Evolutionary conservation across 129 eudicot species (phyloP).

Genomic region (Artemisia argyi): DNA sequence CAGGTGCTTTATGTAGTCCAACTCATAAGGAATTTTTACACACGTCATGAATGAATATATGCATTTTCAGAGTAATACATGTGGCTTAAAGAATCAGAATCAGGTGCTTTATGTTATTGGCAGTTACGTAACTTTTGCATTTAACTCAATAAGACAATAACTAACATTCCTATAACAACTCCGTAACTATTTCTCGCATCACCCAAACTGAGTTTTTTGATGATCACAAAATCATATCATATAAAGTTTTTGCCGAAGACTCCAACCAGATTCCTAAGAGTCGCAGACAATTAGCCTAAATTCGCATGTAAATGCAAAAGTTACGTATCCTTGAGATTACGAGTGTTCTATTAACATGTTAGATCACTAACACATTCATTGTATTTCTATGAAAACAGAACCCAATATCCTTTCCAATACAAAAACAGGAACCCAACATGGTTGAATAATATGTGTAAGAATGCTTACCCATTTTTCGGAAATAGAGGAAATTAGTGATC

Average conservation of each 20-base stretch:
- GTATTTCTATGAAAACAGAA: neutral
- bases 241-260: constrained; percentile 5
- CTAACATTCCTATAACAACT: neutral
- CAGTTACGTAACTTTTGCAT: neutral
- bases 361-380: constrained; percentile 15
- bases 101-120: neutral
- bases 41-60: constrained; percentile 3
- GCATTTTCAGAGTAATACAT: neutral
- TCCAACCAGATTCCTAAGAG: neutral
- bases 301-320: no score
- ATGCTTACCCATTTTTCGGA: constrained; percentile 90
- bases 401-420: neutral
- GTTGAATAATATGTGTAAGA: constrained; percentile 8
- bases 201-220: neutral
- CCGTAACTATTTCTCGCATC: neutral
- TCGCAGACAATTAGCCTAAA: neutral
- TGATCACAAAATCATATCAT: neutral
- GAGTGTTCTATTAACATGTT: neutral
- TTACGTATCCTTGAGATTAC: neutral
- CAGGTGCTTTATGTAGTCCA: neutral
- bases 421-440: no score
- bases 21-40: neutral
- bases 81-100: no score
- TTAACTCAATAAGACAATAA: no score
- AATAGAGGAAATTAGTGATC: constrained; percentile 84